These are phyloP conservation scores for Talaromyces liani DNA, from an alignment of 495 filamentous ascomycete species.

Conservation along the genomic window DNA sequence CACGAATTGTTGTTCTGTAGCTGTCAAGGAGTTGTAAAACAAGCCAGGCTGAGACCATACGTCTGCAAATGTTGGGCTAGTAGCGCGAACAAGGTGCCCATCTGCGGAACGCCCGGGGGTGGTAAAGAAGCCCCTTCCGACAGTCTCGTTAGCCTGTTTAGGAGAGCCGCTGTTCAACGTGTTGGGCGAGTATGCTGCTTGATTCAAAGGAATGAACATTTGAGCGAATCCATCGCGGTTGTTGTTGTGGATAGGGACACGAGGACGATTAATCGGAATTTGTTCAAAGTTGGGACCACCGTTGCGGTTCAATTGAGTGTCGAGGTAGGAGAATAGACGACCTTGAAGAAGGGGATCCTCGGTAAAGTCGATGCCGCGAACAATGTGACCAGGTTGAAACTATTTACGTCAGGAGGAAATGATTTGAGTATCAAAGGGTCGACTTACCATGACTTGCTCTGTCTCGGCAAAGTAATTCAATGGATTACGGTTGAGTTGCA, in stretches of 20 bases:
- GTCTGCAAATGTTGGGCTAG: conserved; percentile 62
- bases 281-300: conserved; percentile 71
- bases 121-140: conserved; percentile 68
- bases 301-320: conserved; percentile 67
- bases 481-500: conserved; percentile 64
- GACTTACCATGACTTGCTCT: conserved; percentile 59
- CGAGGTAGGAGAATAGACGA: conserved; percentile 67
- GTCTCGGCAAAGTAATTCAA: conserved; percentile 75
- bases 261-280: conserved; percentile 65
- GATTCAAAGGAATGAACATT: conserved; percentile 42
- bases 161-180: conserved; percentile 60
- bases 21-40: conserved; percentile 68
- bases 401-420: conserved; percentile 12
- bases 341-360: conserved; percentile 70
- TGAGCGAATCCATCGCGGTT: conserved; percentile 45
- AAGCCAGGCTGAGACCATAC: conserved; percentile 71
- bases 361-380: conserved; percentile 65
- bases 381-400: conserved; percentile 40
- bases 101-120: conserved; percentile 46
- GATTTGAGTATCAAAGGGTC: neutral
- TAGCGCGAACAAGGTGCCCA: conserved; percentile 50
- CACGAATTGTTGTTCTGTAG: conserved; percentile 66
- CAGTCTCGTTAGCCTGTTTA: conserved; percentile 61
- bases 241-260: conserved; percentile 61
- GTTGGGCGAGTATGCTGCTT: conserved; percentile 56